Evolutionary conservation across 352 stramenopile species (phyloP).

Genomic region (Phytophthora macrochlamydospora): DNA sequence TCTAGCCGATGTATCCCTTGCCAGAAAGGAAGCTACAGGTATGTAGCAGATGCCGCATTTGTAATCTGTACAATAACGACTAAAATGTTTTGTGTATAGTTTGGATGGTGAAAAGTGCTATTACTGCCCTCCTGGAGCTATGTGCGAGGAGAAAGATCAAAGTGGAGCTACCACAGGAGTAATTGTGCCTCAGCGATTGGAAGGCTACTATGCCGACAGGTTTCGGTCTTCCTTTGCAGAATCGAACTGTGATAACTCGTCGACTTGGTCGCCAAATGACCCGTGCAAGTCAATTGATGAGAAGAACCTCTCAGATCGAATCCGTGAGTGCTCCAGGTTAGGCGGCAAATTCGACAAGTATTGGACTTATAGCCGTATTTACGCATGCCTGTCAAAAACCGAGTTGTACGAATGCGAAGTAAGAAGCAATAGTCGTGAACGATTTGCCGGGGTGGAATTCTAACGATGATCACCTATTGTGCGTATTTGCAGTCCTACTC

Average conservation of each 20-base stretch:
- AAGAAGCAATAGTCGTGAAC: slow-evolving; percentile 11
- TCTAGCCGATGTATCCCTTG: slow-evolving; percentile 56
- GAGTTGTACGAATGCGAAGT: slow-evolving; percentile 75
- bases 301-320: slow-evolving; percentile 35
- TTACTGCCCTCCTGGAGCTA: slow-evolving; percentile 56
- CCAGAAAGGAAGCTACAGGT: slow-evolving; percentile 75
- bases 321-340: slow-evolving; percentile 49
- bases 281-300: slow-evolving; percentile 48
- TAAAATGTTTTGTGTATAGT: slow-evolving; percentile 25
- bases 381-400: slow-evolving; percentile 56
- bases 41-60: background rate
- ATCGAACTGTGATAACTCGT: slow-evolving; percentile 42
- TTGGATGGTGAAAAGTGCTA: slow-evolving; percentile 70
- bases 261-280: slow-evolving; percentile 47
- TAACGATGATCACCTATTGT: background rate
- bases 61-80: background rate
- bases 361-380: slow-evolving; percentile 66
- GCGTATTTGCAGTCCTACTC: slow-evolving; percentile 23
- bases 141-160: slow-evolving; percentile 46
- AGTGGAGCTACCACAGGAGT: slow-evolving; percentile 43
- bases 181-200: slow-evolving; percentile 36
- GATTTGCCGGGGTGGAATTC: background rate
- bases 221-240: slow-evolving; percentile 45
- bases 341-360: slow-evolving; percentile 43
- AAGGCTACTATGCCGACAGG: slow-evolving; percentile 57